These are phyloP conservation scores for Rhodotorula kratochvilovae DNA, from an alignment of 768 basidiomycete genomes.

Conservation along the genomic window DNA sequence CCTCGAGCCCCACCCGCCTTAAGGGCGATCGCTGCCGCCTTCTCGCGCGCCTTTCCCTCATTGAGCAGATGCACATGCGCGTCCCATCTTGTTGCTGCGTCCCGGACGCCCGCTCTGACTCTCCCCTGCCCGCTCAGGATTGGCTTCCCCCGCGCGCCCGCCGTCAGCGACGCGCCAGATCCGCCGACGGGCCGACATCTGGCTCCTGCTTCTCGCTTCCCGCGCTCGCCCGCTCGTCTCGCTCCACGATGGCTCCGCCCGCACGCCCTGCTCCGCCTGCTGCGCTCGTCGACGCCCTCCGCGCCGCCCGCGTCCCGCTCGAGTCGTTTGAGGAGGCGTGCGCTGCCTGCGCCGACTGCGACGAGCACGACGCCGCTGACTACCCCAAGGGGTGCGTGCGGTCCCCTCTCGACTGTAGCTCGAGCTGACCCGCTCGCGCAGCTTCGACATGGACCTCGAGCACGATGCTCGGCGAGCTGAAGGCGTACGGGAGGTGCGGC, in stretches of 20 bases:
- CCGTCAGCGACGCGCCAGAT: too few relatives aligned
- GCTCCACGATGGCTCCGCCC: background rate
- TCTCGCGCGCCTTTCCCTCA: too few relatives aligned
- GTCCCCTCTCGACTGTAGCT: slow-evolving; percentile 38
- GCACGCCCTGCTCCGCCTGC: background rate
- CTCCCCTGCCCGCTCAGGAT: too few relatives aligned
- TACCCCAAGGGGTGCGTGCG: slow-evolving; percentile 29
- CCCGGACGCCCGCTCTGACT: too few relatives aligned
- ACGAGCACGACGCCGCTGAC: slow-evolving; percentile 59
- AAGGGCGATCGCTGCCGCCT: too few relatives aligned
- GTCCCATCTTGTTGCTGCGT: too few relatives aligned
- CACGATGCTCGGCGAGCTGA: slow-evolving; percentile 77
- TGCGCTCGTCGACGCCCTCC: slow-evolving; percentile 50
- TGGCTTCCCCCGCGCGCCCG: too few relatives aligned
- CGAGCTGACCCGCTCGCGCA: slow-evolving; percentile 50
- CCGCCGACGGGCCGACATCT: too few relatives aligned
- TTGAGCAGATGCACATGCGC: too few relatives aligned
- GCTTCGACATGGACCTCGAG: slow-evolving; percentile 78
- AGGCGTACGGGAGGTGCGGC: slow-evolving; percentile 69
- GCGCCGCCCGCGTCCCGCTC: slow-evolving; percentile 61
- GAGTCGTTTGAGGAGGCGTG: slow-evolving; percentile 59
- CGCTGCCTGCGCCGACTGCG: slow-evolving; percentile 65
- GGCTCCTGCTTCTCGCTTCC: too few relatives aligned
- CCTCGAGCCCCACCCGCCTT: too few relatives aligned
- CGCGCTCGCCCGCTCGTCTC: too few relatives aligned